Base-by-base conservation (phyloP, 2,329 filamentous ascomycete genomes). In the Rhynchosporium agropyri region DNA sequence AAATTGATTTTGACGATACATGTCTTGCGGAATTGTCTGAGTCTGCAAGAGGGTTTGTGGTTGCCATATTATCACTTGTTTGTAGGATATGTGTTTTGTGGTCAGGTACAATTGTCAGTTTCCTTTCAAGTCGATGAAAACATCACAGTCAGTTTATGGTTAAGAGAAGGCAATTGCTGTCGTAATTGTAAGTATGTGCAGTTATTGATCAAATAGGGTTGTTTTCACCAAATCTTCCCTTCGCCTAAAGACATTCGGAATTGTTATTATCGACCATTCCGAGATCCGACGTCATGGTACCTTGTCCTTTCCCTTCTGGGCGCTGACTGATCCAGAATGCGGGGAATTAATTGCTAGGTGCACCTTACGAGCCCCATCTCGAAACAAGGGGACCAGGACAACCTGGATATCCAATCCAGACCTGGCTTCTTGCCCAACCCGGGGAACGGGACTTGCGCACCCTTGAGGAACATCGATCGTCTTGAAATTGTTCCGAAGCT, bases 1-100 rank as follows among this genome's bases (percentile, higher is more conserved):
- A 84, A 68, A 89, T 81, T 26, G 86, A 88, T 65, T 81, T 83
- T 65, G 80, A 79, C 28, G 91, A 95, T 63, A 92, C 77, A 50
- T 72, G 12, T 1, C 65, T 60, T 28, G 61, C 31, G 31, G 64
- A 45, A 5, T 62, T 36, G 12, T 63, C 46, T 8, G 61, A 51
- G 40, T 62, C 51, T 36, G 64, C 43, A 36, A 70, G 64, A 46
- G 69, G 68, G 36, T 69, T 68, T 13, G 63, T 62, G 29, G 70
- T 70, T 9, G 62, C 57, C 65, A 67, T 67, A 13, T 46, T 45
- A 26, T 38, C 28, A 4, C 20, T 20, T 20, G 20, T 20, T 20
- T 20, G 20, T 20, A 20, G 13, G 28, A 36, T 8, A 3, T 13
- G 33, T 33, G 4, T n/a, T 28, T 13, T n/a, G n/a, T 5, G 4